Percentiles rank a stretch among this genome's conserved stretches.
Evolutionary conservation across 78 protist genomes (phyloP).

Genomic region (Dictyostelium firmibasis): DNA sequence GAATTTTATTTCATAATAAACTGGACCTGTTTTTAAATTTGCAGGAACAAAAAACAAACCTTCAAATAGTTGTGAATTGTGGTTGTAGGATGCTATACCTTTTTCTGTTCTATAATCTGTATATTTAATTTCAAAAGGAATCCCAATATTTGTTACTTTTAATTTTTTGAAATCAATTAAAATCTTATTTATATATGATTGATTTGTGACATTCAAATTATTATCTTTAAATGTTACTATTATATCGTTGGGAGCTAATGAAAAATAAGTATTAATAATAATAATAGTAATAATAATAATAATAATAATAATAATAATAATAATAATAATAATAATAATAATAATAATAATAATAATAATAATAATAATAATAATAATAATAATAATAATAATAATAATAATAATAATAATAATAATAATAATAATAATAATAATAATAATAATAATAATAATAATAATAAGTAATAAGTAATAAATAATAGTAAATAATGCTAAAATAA

Average conservation of each 20-base stretch:
- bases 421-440: not conserved
- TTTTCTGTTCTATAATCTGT: not conserved
- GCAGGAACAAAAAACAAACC: not conserved
- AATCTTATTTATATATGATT: not conserved
- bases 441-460: not conserved
- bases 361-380: not conserved
- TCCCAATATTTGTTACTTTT: not conserved
- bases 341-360: not conserved
- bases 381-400: not conserved
- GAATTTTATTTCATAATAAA: not conserved
- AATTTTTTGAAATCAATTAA: not conserved
- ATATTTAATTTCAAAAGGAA: not conserved
- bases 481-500: no score
- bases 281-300: not conserved
- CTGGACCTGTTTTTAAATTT: not conserved
- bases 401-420: not conserved
- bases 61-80: not conserved
- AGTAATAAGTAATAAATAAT: no score
- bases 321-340: not conserved
- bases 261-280: not conserved
- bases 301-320: not conserved
- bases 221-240: not conserved
- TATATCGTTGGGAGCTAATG: not conserved
- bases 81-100: not conserved
- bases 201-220: not conserved